Conservation (phyloP, 2,329 filamentous ascomycete species). For the Cordyceps tenuipes region DNA sequence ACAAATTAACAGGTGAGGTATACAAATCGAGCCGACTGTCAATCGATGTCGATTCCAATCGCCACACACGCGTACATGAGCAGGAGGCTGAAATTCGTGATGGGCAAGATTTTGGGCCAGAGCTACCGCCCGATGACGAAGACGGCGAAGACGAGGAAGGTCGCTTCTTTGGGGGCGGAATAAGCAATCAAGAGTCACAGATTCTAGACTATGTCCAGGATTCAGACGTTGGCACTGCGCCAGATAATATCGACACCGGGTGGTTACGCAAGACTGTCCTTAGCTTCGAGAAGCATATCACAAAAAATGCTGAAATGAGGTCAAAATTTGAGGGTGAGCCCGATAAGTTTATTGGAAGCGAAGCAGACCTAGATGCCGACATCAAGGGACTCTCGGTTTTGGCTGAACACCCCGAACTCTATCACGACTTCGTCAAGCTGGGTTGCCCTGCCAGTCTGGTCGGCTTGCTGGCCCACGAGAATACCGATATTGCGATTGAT, state of each 20-base stretch:
- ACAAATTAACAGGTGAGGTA: conserved; percentile 40
- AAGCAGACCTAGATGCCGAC: conserved; percentile 82
- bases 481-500: conserved; percentile 91
- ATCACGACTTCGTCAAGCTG: conserved; percentile 68
- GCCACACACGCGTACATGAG: conserved; percentile 37
- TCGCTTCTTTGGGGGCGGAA: conserved; percentile 89
- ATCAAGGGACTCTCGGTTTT: conserved; percentile 83
- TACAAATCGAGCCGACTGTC: conserved; percentile 54
- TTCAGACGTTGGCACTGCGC: conserved; percentile 29
- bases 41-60: conserved; percentile 33
- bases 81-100: conserved; percentile 40
- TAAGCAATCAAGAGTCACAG: conserved; percentile 70
- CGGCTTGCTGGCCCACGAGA: conserved; percentile 81
- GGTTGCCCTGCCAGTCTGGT: conserved; percentile 69
- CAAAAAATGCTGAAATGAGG: conserved; percentile 80
- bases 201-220: conserved; percentile 81
- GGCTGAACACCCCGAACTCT: conserved; percentile 77
- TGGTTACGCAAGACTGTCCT: conserved; percentile 80
- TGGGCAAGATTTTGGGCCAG: conserved; percentile 41
- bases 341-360: conserved; percentile 72
- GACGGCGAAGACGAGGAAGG: conserved; percentile 74
- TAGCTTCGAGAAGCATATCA: conserved; percentile 84
- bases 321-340: conserved; percentile 77
- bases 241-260: conserved; percentile 70
- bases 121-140: conserved; percentile 36